These are phyloP conservation scores for Aureobasidium sp. DNA, from an alignment of 2,329 filamentous ascomycete genomes.

Conservation along the genomic window DNA sequence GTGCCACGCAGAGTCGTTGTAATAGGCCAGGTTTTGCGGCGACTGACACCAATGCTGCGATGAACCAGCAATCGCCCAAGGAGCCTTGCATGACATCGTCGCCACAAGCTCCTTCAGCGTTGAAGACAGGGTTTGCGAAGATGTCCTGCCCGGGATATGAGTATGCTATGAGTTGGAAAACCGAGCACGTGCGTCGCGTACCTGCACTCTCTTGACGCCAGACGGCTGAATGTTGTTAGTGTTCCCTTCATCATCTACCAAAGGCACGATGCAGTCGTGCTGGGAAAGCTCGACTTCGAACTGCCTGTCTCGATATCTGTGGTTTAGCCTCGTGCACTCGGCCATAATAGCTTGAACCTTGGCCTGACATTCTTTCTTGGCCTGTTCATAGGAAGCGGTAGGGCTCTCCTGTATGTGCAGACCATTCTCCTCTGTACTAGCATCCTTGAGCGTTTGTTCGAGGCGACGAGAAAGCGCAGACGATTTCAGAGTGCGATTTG, in stretches of 20 bases:
- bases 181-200: constrained; percentile 25
- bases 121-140: constrained; percentile 49
- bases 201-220: constrained; percentile 64
- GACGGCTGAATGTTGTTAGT: constrained; percentile 48
- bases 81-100: constrained; percentile 73
- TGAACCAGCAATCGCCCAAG: constrained; percentile 79
- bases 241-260: not conserved
- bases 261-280: not conserved
- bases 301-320: constrained; percentile 79
- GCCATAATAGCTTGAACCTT: constrained; percentile 52
- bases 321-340: constrained; percentile 68
- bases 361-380: constrained; percentile 58
- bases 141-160: constrained; percentile 48
- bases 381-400: constrained; percentile 59
- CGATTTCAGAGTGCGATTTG: not conserved
- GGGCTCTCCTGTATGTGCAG: constrained; percentile 5
- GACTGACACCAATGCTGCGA: constrained; percentile 71
- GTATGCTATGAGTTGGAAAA: constrained; percentile 50
- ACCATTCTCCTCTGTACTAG: not conserved
- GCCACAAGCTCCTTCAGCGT: constrained; percentile 63
- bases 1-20: constrained; percentile 64
- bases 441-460: not conserved
- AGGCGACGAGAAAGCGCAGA: not conserved
- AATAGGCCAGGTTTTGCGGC: constrained; percentile 66
- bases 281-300: constrained; percentile 64